Conservation (phyloP, 176 grass and related monocot species). For the Hsuehochloa calcarea region DNA sequence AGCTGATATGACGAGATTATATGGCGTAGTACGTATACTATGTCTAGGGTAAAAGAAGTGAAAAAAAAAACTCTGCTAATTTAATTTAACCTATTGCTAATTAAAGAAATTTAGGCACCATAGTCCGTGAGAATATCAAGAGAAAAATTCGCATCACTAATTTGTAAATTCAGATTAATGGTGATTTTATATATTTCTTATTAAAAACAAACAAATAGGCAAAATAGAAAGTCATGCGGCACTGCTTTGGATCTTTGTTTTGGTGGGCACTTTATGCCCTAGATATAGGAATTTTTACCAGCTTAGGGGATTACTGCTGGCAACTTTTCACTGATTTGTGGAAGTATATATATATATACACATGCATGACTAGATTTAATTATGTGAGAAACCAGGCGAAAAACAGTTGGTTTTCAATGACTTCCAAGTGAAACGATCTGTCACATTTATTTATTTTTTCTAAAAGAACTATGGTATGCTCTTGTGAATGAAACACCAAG, state of each 20-base stretch:
- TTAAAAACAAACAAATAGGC: neutral
- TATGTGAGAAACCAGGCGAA: neutral
- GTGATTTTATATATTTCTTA: neutral
- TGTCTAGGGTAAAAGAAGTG: neutral
- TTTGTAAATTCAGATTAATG: neutral
- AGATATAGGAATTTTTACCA: neutral
- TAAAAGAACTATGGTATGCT: neutral
- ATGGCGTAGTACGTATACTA: neutral
- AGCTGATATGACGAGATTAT: neutral
- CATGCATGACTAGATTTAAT: neutral
- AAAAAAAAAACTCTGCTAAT: neutral
- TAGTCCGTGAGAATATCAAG: neutral
- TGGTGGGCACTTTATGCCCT: neutral
- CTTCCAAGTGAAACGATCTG: neutral
- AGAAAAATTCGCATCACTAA: neutral
- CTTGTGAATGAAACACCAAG: neutral
- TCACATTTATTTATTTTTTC: neutral
- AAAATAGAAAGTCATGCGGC: neutral
- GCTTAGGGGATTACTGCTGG: neutral
- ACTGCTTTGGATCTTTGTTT: neutral
- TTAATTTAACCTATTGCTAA: neutral
- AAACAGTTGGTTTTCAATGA: neutral
- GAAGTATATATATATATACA: neutral
- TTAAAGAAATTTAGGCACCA: neutral
- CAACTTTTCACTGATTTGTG: neutral